Percentiles rank a stretch among this genome's conserved stretches.
Evolutionary conservation across 257 asterid species (phyloP).

Genomic region (Fraxinus excelsior): DNA sequence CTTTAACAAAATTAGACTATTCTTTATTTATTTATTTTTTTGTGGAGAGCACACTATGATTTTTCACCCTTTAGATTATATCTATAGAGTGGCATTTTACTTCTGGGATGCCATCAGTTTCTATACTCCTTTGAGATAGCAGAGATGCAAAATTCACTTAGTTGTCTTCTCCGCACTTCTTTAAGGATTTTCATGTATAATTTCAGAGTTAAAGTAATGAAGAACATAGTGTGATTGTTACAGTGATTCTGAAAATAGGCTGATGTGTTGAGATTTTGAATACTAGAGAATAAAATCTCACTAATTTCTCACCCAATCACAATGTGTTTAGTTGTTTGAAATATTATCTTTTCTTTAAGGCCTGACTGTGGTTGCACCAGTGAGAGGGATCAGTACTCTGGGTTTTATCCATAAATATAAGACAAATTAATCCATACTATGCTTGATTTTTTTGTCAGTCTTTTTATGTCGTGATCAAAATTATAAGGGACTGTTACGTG

Average conservation of each 20-base stretch:
- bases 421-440: not conserved
- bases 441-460: not conserved
- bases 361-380: conserved; percentile 11
- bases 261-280: conserved; percentile 6
- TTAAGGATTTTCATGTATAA: not conserved
- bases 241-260: not conserved
- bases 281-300: not conserved
- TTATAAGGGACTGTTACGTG: not conserved
- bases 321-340: not conserved
- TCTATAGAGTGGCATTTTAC: not conserved
- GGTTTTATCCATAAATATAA: not conserved
- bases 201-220: conserved; percentile 1
- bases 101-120: not conserved
- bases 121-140: not conserved
- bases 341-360: not conserved
- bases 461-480: not conserved
- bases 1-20: not conserved
- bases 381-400: not conserved
- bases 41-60: not conserved
- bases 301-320: not conserved
- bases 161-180: not conserved
- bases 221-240: conserved; percentile 6
- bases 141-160: not conserved
- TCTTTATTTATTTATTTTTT: not conserved
- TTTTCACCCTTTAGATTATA: not conserved